phyloP scores from a whole-genome alignment of 1,139 yeast species.

The Pneumocystis carinii region DNA sequence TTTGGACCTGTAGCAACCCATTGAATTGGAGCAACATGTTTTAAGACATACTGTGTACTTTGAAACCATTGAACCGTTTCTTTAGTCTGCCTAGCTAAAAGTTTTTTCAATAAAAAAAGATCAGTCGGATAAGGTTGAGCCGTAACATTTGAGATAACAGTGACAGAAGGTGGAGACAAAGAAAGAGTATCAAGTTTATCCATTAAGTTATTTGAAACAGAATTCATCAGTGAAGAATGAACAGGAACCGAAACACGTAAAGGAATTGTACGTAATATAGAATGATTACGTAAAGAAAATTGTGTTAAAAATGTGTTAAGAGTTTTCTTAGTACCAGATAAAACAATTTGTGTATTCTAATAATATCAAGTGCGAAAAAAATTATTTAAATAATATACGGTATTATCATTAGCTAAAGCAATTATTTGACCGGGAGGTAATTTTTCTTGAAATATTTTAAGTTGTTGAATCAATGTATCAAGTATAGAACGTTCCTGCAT shows the following conservation, averaged over 20 bases:
- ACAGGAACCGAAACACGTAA: constrained; percentile 9
- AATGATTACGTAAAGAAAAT: constrained; percentile 5
- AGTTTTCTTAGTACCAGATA: constrained; percentile 7
- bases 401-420: neutral
- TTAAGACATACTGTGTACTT: neutral
- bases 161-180: constrained; percentile 5
- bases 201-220: constrained; percentile 4
- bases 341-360: constrained; percentile 9
- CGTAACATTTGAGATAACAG: constrained; percentile 8
- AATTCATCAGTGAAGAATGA: constrained; percentile 9
- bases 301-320: constrained; percentile 4
- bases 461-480: constrained; percentile 4
- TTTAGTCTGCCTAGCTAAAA: neutral
- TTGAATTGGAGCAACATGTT: neutral
- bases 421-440: neutral
- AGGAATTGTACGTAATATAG: constrained; percentile 8
- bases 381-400: constrained; percentile 5
- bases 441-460: constrained; percentile 1
- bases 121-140: constrained; percentile 5
- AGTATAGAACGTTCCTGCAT: constrained; percentile 5
- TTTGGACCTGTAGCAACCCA: neutral
- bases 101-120: neutral
- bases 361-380: constrained; percentile 7
- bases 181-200: neutral
- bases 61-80: neutral